Percentiles rank a stretch among this genome's conserved stretches.
Conservation (phyloP, 2,329 filamentous ascomycete genomes). For the Diaporthe amygdali region DNA sequence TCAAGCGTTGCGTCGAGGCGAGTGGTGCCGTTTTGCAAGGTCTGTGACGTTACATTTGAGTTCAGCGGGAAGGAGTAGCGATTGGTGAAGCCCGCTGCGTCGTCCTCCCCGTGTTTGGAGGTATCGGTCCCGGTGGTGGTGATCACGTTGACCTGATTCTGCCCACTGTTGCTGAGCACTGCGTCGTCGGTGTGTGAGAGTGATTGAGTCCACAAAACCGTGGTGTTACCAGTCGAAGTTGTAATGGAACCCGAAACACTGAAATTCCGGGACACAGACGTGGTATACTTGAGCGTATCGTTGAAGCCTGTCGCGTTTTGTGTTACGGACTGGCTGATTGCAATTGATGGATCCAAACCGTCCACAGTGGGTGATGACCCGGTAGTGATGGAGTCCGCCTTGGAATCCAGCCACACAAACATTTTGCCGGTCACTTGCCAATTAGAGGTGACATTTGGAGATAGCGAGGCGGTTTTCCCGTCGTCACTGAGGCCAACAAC, state of each 20-base stretch:
- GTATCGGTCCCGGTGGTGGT: conserved; percentile 35
- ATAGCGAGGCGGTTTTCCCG: conserved; percentile 51
- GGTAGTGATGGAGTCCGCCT: conserved; percentile 54
- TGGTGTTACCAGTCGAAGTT: conserved; percentile 43
- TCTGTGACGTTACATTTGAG: conserved; percentile 45
- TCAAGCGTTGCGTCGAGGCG: conserved; percentile 26
- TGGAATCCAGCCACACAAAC: conserved; percentile 72
- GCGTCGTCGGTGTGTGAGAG: conserved; percentile 60
- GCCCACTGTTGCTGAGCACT: conserved; percentile 41
- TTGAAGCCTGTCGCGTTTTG: conserved; percentile 59
- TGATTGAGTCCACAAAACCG: conserved; percentile 61
- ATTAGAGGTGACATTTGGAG: conserved; percentile 61
- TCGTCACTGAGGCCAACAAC: conserved; percentile 69
- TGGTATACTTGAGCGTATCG: conserved; percentile 62
- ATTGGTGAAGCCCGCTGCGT: conserved; percentile 34
- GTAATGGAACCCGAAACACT: conserved; percentile 56
- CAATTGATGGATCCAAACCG: conserved; percentile 47
- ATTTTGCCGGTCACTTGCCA: conserved; percentile 83
- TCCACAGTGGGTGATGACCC: conserved; percentile 43
- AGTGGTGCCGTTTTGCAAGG: conserved; percentile 5
- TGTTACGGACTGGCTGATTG: conserved; percentile 51
- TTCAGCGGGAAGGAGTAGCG: conserved; percentile 65
- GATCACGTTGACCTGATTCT: conserved; percentile 48
- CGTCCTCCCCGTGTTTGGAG: conserved; percentile 14
- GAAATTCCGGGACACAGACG: conserved; percentile 60